phyloP scores from a whole-genome alignment of 768 basidiomycete genomes.

The Cystobasidium onofrii region DNA sequence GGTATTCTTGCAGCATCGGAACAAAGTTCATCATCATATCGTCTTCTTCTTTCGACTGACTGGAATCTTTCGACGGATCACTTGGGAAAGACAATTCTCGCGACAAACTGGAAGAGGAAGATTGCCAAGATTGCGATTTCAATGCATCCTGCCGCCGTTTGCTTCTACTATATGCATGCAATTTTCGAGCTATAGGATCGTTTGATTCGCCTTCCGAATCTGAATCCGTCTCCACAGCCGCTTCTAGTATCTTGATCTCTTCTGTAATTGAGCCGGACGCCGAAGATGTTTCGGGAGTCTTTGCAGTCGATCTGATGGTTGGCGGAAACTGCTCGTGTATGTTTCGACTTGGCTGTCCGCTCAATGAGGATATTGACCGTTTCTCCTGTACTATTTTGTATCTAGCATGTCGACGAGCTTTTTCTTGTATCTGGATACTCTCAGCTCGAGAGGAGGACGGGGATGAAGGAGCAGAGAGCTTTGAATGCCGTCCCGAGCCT shows the following conservation, averaged over 20 bases:
- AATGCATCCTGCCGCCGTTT: neutral
- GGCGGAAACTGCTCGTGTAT: neutral
- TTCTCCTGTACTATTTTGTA: conserved; percentile 16
- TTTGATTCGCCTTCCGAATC: conserved; percentile 77
- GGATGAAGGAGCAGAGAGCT: neutral
- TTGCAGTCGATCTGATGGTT: conserved; percentile 4
- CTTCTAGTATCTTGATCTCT: conserved; percentile 10
- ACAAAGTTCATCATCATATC: conserved; percentile 39
- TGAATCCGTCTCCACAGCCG: neutral
- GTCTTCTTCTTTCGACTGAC: neutral
- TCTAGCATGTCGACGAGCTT: conserved; percentile 1
- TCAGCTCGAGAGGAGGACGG: neutral
- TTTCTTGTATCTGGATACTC: neutral
- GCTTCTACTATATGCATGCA: conserved; percentile 43
- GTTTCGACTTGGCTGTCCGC: neutral
- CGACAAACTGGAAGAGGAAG: neutral
- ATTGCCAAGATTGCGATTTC: neutral
- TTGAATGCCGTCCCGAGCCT: neutral
- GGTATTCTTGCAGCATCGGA: conserved; percentile 40
- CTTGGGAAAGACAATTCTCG: neutral
- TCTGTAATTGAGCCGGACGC: conserved; percentile 71
- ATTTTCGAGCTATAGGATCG: conserved; percentile 49
- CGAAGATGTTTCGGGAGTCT: neutral
- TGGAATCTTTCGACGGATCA: neutral
- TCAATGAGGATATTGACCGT: conserved; percentile 1